Percentiles rank a stretch among this genome's conserved stretches.
Evolutionary conservation across 768 basidiomycete species (phyloP).

Genomic region (Xerocomus potaroensis): DNA sequence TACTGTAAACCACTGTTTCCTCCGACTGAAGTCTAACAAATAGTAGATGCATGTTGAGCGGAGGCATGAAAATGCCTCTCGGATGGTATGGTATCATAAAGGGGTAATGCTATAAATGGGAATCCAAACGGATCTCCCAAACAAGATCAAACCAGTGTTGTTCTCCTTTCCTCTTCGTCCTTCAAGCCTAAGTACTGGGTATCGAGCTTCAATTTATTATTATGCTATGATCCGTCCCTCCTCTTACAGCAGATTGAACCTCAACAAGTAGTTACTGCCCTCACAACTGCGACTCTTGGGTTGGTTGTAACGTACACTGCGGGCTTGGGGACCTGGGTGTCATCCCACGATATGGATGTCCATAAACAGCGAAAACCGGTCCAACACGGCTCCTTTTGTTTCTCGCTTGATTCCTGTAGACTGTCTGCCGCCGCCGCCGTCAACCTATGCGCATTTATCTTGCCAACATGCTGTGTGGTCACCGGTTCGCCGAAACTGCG

Average conservation of each 20-base stretch:
- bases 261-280: too few species aligned
- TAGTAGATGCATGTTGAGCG: slow-evolving; percentile 18
- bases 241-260: too few species aligned
- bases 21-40: slow-evolving; percentile 10
- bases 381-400: not conserved
- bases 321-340: not conserved
- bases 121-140: slow-evolving; percentile 1
- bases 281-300: slow-evolving; percentile 1
- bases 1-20: not conserved
- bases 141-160: not conserved
- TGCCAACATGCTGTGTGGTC: slow-evolving; percentile 10
- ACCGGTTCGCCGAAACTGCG: not conserved
- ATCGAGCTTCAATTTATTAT: too few species aligned
- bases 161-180: not conserved
- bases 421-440: slow-evolving; percentile 1
- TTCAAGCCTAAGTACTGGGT: too few species aligned
- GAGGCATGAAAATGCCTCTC: too few species aligned
- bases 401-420: not conserved
- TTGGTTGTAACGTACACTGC: too few species aligned
- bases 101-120: slow-evolving; percentile 16
- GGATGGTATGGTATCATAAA: too few species aligned
- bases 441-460: not conserved
- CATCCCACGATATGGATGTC: not conserved
- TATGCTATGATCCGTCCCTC: too few species aligned
- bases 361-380: not conserved